These are phyloP conservation scores for Dactylellina drechsleri DNA, from an alignment of 2,329 filamentous ascomycete genomes.

Conservation along the genomic window DNA sequence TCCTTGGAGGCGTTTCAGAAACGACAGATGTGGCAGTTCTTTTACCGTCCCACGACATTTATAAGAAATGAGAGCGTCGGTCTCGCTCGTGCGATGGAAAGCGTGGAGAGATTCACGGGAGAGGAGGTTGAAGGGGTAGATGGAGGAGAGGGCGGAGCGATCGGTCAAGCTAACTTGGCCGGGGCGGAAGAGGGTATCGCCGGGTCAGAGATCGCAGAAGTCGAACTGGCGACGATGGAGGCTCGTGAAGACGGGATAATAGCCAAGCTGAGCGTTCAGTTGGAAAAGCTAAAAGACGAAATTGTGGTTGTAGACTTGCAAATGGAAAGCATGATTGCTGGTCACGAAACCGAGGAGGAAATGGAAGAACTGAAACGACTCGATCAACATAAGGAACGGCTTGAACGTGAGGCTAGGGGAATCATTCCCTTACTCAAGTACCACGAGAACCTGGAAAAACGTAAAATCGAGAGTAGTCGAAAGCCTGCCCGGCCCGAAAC, in stretches of 20 bases:
- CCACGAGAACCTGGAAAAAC: slow-evolving; percentile 28
- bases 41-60: slow-evolving; percentile 81
- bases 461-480: slow-evolving; percentile 14
- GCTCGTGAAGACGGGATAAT: slow-evolving; percentile 4
- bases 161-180: slow-evolving; percentile 1
- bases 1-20: slow-evolving; percentile 90
- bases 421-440: slow-evolving; percentile 33
- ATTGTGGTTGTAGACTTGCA: slow-evolving; percentile 10
- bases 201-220: slow-evolving; percentile 7
- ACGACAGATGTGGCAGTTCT: slow-evolving; percentile 87
- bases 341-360: slow-evolving; percentile 14
- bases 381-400: slow-evolving; percentile 11
- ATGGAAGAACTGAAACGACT: slow-evolving; percentile 24
- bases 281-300: slow-evolving; percentile 26
- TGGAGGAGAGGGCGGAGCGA: neutral
- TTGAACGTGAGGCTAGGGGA: slow-evolving; percentile 19
- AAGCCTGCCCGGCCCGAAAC: slow-evolving; percentile 20
- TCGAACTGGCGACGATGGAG: slow-evolving; percentile 25
- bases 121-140: slow-evolving; percentile 16
- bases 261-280: slow-evolving; percentile 9
- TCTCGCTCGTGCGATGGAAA: slow-evolving; percentile 72
- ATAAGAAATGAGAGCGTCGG: slow-evolving; percentile 81
- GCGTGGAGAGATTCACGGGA: slow-evolving; percentile 61
- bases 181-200: neutral
- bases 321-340: slow-evolving; percentile 19